These are phyloP conservation scores for Erucastrum elatum DNA, from an alignment of 345 rosid genomes.

Conservation along the genomic window DNA sequence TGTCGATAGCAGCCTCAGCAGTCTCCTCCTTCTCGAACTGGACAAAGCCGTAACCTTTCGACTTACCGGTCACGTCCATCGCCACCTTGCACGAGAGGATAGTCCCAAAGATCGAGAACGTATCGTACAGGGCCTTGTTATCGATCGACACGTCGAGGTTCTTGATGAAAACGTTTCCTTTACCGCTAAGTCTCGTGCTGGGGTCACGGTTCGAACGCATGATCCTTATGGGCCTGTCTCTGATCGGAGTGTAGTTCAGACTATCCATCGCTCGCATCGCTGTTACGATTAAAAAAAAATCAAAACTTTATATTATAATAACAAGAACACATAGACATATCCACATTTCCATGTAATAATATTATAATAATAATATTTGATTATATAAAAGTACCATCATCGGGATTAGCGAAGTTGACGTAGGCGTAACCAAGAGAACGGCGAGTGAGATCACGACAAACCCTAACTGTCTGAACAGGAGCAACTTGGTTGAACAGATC, in stretches of 20 bases:
- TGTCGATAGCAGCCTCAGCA: conserved; percentile 54
- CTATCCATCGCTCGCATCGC: conserved; percentile 62
- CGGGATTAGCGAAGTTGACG: conserved; percentile 57
- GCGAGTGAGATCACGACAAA: conserved; percentile 57
- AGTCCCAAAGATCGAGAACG: conserved; percentile 55
- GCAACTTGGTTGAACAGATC: conserved; percentile 59
- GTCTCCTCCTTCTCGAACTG: conserved; percentile 68
- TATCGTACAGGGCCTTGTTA: conserved; percentile 58
- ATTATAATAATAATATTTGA: conserved; percentile 9
- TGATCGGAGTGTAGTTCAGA: conserved; percentile 58
- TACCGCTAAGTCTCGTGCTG: conserved; percentile 57
- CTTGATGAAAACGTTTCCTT: conserved; percentile 73
- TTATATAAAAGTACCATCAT: conserved; percentile 45
- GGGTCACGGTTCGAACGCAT: conserved; percentile 81
- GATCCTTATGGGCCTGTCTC: conserved; percentile 64
- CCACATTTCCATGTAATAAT: background rate
- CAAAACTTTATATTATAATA: background rate
- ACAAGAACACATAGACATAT: background rate
- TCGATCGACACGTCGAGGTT: conserved; percentile 60
- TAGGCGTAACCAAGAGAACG: conserved; percentile 72
- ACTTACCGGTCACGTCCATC: conserved; percentile 45
- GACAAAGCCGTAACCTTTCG: conserved; percentile 67
- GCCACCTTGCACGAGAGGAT: conserved; percentile 74
- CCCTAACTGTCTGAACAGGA: conserved; percentile 54
- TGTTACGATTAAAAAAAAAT: conserved; percentile 23